Percentiles rank a stretch among this genome's conserved stretches.
Conservation (phyloP, 352 stramenopile species). For the Thalassiosira livingstoniorum region DNA sequence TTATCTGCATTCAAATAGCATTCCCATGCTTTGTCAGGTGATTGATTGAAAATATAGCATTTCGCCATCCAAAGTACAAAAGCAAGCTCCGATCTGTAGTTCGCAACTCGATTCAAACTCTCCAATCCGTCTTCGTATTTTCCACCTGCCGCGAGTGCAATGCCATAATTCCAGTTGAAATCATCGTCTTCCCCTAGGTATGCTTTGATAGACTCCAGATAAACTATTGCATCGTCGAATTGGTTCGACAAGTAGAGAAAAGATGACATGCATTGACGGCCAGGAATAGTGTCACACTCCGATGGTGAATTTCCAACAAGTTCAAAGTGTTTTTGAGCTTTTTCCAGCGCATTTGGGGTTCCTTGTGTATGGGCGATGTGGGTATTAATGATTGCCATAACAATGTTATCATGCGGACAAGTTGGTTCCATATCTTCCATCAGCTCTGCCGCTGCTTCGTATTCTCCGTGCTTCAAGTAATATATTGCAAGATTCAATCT, state of each 20-base stretch:
- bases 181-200: conserved; percentile 87
- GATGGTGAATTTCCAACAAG: conserved; percentile 92
- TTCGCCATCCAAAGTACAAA: conserved; percentile 89
- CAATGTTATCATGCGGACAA: conserved; percentile 1
- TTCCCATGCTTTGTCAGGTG: conserved; percentile 94
- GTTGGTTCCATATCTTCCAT: conserved; percentile 90
- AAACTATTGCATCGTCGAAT: conserved; percentile 86
- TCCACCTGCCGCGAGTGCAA: conserved; percentile 90
- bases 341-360: conserved; percentile 12
- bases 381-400: conserved; percentile 91
- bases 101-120: conserved; percentile 91
- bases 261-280: conserved; percentile 96
- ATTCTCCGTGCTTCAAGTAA: conserved; percentile 89
- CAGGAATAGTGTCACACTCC: conserved; percentile 97
- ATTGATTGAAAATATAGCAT: conserved; percentile 96
- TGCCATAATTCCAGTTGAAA: conserved; percentile 98
- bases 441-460: conserved; percentile 86
- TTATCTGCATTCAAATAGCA: conserved; percentile 97
- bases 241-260: conserved; percentile 96
- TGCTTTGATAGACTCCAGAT: conserved; percentile 43
- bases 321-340: conserved; percentile 82
- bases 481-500: conserved; percentile 95
- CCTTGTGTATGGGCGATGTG: conserved; percentile 86
- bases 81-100: conserved; percentile 93
- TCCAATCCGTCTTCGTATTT: conserved; percentile 91